Percentiles rank a stretch among this genome's conserved stretches.
These are phyloP conservation scores for Saitozyma podzolica DNA, from an alignment of 768 basidiomycete species.

Conservation along the genomic window DNA sequence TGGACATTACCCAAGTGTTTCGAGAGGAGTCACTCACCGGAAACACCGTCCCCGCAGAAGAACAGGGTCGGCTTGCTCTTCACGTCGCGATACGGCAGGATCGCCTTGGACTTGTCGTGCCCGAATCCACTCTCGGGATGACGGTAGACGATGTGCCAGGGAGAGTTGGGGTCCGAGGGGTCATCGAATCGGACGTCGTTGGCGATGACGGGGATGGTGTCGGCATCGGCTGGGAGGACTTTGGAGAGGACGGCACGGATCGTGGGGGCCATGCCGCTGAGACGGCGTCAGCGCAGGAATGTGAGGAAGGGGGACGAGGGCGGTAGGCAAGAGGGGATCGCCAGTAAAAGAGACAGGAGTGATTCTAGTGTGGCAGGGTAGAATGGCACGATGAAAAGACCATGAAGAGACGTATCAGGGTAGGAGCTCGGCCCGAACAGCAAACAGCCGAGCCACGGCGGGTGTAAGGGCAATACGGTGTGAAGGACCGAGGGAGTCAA, in stretches of 20 bases:
- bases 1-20: not conserved
- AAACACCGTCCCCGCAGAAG: slow-evolving; percentile 98
- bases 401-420: too few species aligned
- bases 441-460: slow-evolving; percentile 10
- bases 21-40: slow-evolving; percentile 58
- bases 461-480: slow-evolving; percentile 1
- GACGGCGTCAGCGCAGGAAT: slow-evolving; percentile 1
- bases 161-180: slow-evolving; percentile 65
- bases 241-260: slow-evolving; percentile 88
- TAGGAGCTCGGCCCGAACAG: not conserved
- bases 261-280: slow-evolving; percentile 86
- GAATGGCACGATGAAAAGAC: too few species aligned
- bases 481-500: too few species aligned
- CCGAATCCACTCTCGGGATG: slow-evolving; percentile 88
- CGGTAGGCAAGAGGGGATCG: too few species aligned
- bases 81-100: slow-evolving; percentile 80
- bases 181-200: slow-evolving; percentile 74
- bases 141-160: slow-evolving; percentile 71
- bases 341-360: too few species aligned
- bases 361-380: too few species aligned
- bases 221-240: slow-evolving; percentile 72
- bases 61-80: slow-evolving; percentile 72
- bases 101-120: slow-evolving; percentile 95
- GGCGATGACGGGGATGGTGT: slow-evolving; percentile 85
- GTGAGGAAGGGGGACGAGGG: slow-evolving; percentile 3